Conservation (phyloP, 2,329 filamentous ascomycete genomes). For the Ophiostoma angusticollis region DNA sequence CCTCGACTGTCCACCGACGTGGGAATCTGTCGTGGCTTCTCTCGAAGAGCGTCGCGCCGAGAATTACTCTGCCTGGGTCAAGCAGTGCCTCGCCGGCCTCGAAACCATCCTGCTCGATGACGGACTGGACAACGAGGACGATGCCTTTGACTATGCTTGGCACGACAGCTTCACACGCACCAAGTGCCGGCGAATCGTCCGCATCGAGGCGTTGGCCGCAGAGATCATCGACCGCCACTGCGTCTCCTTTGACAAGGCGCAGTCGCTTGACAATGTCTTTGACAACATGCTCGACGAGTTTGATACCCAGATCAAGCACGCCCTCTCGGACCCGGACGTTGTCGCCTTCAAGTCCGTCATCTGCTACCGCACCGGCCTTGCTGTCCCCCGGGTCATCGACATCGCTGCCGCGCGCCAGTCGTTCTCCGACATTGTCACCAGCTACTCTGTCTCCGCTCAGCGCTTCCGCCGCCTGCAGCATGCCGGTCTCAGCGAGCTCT, state of each 20-base stretch:
- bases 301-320: constrained; percentile 36
- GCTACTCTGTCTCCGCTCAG: constrained; percentile 17
- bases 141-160: constrained; percentile 47
- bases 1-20: constrained; percentile 51
- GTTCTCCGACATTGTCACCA: constrained; percentile 24
- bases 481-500: constrained; percentile 53
- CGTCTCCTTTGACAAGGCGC: constrained; percentile 19
- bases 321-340: constrained; percentile 52
- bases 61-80: constrained; percentile 44
- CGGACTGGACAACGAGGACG: constrained; percentile 44
- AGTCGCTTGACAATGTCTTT: constrained; percentile 27
- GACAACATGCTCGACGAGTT: constrained; percentile 37
- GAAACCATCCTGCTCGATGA: constrained; percentile 70
- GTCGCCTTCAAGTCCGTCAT: constrained; percentile 75
- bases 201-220: constrained; percentile 62
- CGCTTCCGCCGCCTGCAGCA: constrained; percentile 44
- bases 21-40: constrained; percentile 37
- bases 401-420: constrained; percentile 28
- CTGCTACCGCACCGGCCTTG: constrained; percentile 66
- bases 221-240: constrained; percentile 39
- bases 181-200: constrained; percentile 58
- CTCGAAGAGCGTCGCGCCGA: constrained; percentile 28
- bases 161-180: constrained; percentile 53
- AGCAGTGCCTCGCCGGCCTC: constrained; percentile 56
- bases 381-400: constrained; percentile 36